Evolutionary conservation across 2,329 filamentous ascomycete species (phyloP).

Genomic region (Aspergillus fumigatus): DNA sequence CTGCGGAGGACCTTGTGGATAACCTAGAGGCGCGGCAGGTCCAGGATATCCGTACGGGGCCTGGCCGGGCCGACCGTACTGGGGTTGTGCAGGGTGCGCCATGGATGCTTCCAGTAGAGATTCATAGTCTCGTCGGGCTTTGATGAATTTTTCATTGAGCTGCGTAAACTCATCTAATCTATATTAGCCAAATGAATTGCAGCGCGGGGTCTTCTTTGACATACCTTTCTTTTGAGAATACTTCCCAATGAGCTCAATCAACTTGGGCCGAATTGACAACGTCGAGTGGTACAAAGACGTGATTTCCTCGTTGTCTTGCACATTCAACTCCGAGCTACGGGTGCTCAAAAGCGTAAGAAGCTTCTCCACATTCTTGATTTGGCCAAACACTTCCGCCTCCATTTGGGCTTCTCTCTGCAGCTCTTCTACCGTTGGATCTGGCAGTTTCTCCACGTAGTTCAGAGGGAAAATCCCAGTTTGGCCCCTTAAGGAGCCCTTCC

Average conservation of each 20-base stretch:
- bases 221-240: conserved; percentile 98
- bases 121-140: conserved; percentile 94
- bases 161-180: conserved; percentile 89
- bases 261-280: conserved; percentile 86
- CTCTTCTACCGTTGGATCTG: conserved; percentile 91
- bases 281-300: conserved; percentile 88
- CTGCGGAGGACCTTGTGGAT: conserved; percentile 36
- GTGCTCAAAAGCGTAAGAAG: conserved; percentile 87
- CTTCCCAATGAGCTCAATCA: conserved; percentile 97
- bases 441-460: conserved; percentile 97
- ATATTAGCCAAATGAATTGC: conserved; percentile 10
- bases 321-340: conserved; percentile 70
- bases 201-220: not conserved
- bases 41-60: conserved; percentile 32
- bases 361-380: conserved; percentile 74
- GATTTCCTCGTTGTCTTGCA: conserved; percentile 96
- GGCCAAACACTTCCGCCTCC: conserved; percentile 74
- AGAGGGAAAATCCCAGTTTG: conserved; percentile 97
- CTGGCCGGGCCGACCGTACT: conserved; percentile 60
- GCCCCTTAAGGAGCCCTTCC: conserved; percentile 90
- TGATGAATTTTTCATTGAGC: conserved; percentile 99
- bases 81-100: conserved; percentile 80
- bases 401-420: conserved; percentile 93
- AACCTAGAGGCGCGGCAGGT: conserved; percentile 25
- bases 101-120: conserved; percentile 93